Percentiles rank a stretch among this genome's conserved stretches.
Evolutionary conservation across 306 rosid species (phyloP).

Genomic region (Comarum palustre): DNA sequence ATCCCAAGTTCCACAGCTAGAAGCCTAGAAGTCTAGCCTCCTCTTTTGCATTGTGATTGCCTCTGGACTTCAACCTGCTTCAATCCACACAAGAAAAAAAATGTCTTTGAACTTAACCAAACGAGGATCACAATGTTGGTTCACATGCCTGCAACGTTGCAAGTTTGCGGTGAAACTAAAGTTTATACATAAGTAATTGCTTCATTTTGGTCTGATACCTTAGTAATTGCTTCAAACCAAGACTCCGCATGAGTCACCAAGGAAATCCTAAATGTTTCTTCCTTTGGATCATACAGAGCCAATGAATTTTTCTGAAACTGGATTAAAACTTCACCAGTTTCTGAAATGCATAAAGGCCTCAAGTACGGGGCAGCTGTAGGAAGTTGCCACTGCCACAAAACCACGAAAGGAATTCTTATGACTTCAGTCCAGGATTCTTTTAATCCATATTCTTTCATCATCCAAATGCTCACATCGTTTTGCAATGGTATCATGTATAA

Average conservation of each 20-base stretch:
- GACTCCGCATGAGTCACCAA: not conserved
- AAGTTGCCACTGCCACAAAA: no score
- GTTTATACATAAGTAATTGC: not conserved
- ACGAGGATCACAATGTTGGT: not conserved
- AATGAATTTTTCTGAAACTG: not conserved
- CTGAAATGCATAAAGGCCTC: not conserved
- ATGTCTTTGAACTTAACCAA: not conserved
- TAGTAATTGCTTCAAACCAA: not conserved
- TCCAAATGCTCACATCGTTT: not conserved
- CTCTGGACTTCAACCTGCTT: not conserved
- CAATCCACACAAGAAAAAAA: not conserved
- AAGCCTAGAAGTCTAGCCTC: not conserved
- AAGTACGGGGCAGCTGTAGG: not conserved
- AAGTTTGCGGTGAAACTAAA: not conserved
- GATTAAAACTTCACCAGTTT: constrained; percentile 3
- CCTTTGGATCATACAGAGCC: not conserved
- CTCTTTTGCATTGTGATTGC: not conserved
- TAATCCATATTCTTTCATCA: constrained; percentile 1
- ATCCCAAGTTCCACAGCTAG: not conserved
- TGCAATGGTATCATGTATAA: not conserved
- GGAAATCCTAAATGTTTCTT: not conserved
- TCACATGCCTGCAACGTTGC: not conserved
- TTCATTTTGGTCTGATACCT: no score
- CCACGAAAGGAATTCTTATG: not conserved
- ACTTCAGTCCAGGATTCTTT: not conserved